These are phyloP conservation scores for Trichoderma afroharzianum DNA, from an alignment of 2,329 filamentous ascomycete genomes.

Conservation along the genomic window DNA sequence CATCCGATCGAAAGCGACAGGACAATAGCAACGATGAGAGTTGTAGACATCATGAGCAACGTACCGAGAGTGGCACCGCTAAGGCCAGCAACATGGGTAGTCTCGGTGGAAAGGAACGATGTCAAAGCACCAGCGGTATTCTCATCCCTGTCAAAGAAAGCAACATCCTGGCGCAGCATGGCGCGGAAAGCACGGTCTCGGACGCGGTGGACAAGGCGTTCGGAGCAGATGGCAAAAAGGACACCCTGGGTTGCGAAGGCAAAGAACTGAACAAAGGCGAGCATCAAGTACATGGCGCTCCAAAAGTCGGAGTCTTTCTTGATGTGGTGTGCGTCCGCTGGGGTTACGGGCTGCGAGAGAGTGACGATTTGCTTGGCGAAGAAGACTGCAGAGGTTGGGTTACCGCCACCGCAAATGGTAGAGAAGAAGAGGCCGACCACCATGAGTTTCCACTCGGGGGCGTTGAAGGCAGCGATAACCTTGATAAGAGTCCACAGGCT, in stretches of 20 bases:
- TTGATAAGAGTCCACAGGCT: slow-evolving; percentile 72
- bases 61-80: slow-evolving; percentile 86
- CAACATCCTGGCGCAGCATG: slow-evolving; percentile 89
- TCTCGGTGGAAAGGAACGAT: slow-evolving; percentile 83
- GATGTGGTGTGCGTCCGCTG: slow-evolving; percentile 53
- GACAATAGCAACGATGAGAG: slow-evolving; percentile 68
- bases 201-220: slow-evolving; percentile 80
- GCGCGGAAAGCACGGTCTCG: slow-evolving; percentile 78
- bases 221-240: slow-evolving; percentile 78
- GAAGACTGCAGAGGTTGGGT: slow-evolving; percentile 67
- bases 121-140: slow-evolving; percentile 88
- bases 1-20: slow-evolving; percentile 75
- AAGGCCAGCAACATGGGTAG: slow-evolving; percentile 85
- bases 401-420: slow-evolving; percentile 74
- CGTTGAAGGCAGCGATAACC: slow-evolving; percentile 78
- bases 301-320: slow-evolving; percentile 78
- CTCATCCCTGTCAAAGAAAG: slow-evolving; percentile 85
- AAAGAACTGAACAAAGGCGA: slow-evolving; percentile 70
- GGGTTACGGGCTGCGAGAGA: slow-evolving; percentile 53
- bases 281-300: slow-evolving; percentile 84
- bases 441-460: slow-evolving; percentile 68
- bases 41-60: slow-evolving; percentile 75
- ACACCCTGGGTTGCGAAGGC: slow-evolving; percentile 66
- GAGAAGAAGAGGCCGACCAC: slow-evolving; percentile 69
- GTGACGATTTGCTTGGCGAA: slow-evolving; percentile 84